Percentiles rank a stretch among this genome's conserved stretches.
Evolutionary conservation across 176 grass and related monocot genomes (phyloP).

Genomic region (Musa acuminata): DNA sequence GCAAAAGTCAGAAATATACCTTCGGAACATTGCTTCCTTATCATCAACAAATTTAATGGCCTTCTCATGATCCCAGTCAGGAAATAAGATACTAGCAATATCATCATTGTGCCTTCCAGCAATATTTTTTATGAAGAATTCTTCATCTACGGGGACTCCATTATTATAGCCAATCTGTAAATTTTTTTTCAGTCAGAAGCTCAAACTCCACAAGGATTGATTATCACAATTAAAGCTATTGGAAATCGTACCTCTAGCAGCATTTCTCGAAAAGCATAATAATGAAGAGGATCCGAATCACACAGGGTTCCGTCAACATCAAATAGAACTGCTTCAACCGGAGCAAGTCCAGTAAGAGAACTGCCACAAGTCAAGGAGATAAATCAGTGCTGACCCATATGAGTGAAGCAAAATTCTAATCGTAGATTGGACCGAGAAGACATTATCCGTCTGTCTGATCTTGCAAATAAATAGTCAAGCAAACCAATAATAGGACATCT

Average conservation of each 20-base stretch:
- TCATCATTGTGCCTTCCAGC: constrained; percentile 72
- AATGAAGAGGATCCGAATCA: constrained; percentile 84
- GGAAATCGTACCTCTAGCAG: constrained; percentile 49
- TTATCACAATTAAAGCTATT: not conserved
- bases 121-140: constrained; percentile 89
- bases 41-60: constrained; percentile 66
- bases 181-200: not conserved
- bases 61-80: constrained; percentile 69
- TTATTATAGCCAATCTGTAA: constrained; percentile 93
- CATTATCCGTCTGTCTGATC: no score
- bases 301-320: constrained; percentile 90
- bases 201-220: not conserved
- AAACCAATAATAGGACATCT: not conserved
- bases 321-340: constrained; percentile 72
- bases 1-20: constrained; percentile 20
- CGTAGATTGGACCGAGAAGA: not conserved
- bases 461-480: no score
- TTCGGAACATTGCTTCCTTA: constrained; percentile 60
- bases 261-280: constrained; percentile 67
- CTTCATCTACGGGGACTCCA: constrained; percentile 65
- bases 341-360: constrained; percentile 37
- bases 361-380: constrained; percentile 24
- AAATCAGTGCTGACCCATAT: not conserved
- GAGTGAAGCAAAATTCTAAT: not conserved
- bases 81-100: constrained; percentile 63